Evolutionary conservation across 1,284 basidiomycete species (phyloP), one percentile per base, ranked within the genome.

Genomic region (Sphaerobolus stellatus): DNA sequence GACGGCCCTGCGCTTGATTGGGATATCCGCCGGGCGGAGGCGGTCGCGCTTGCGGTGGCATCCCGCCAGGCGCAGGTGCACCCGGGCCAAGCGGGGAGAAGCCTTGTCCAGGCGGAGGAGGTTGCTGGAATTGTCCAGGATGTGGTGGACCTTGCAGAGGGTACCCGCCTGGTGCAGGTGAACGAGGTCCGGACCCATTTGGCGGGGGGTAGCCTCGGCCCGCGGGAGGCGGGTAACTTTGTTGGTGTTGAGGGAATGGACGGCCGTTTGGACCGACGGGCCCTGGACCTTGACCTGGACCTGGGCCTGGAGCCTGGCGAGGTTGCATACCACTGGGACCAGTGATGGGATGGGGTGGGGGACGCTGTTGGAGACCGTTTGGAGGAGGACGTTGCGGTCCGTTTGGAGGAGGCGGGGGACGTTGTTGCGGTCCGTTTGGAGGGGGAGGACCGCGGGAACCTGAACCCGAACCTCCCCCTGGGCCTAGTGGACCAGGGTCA

Each of bases 81-180:
- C 18, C 44, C 28, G 38, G 36, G n/a, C 52, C 59, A 24, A 50
- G 58, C 2, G 54, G 62, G 24, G 58, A 57, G 36, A 38, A 33
- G 16, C 46, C 56, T 27, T 33, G 52, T 16, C 56, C 53, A 7
- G 53, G 57, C 11, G 60, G 62, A 18, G 56, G 59, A 24, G 58
- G 61, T 16, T 54, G 61, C 2, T 61, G 60, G 4, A 58, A 56
- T 30, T 54, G 61, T 45, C 57, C 58, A 2, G 63, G 68, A 29
- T 53, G 54, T 2, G 65, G 64, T 7, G 66, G 68, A 22, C 63
- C 69, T 28, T 68, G 71, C 31, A 61, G 46, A 2, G 38, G 54
- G 57, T 22, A 63, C 51, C 47, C 56, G 25, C 48, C 47, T 16
- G 50, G 40, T 20, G 40, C 27, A 41, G n/a, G n/a, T n/a, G n/a